Evolutionary conservation across 1,284 basidiomycete species (phyloP).

Genomic region (Moesziomyces antarcticus): DNA sequence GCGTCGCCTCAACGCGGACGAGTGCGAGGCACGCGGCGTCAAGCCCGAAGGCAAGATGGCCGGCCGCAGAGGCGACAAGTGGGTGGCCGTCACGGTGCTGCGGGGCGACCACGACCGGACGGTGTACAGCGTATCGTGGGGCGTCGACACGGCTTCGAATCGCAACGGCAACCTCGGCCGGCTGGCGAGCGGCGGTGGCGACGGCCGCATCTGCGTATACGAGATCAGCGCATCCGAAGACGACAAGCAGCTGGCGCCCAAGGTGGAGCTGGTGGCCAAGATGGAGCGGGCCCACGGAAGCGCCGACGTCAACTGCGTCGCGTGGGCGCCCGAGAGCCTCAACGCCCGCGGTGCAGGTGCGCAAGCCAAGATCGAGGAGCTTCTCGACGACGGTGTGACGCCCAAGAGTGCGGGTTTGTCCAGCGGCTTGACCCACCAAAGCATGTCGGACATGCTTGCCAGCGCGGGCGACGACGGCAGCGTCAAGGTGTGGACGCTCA

Average conservation of each 20-base stretch:
- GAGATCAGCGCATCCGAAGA: constrained; percentile 70
- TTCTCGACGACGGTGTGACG: constrained; percentile 43
- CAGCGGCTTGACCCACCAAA: constrained; percentile 7
- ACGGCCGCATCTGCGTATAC: constrained; percentile 81
- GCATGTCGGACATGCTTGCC: constrained; percentile 74
- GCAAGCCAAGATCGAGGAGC: constrained; percentile 42
- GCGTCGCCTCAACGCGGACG: constrained; percentile 64
- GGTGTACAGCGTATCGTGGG: constrained; percentile 84
- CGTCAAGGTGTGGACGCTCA: constrained; percentile 75
- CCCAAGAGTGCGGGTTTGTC: constrained; percentile 41
- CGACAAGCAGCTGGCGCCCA: constrained; percentile 24
- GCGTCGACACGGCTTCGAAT: constrained; percentile 51
- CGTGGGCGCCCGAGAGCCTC: constrained; percentile 74
- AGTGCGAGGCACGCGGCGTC: constrained; percentile 59
- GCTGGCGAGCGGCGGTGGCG: constrained; percentile 79
- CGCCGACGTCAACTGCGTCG: constrained; percentile 80
- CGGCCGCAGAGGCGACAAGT: constrained; percentile 66
- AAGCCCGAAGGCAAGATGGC: constrained; percentile 58
- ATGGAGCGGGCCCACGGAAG: constrained; percentile 76
- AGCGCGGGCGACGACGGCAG: constrained; percentile 83
- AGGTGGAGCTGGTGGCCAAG: constrained; percentile 45
- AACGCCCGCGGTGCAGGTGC: constrained; percentile 23
- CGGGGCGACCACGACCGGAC: constrained; percentile 74
- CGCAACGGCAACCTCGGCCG: constrained; percentile 73
- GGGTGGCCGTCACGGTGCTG: constrained; percentile 66